Base-by-base conservation (phyloP, 1,139 yeast genomes). In the Debaryomycetaceae sp. region DNA sequence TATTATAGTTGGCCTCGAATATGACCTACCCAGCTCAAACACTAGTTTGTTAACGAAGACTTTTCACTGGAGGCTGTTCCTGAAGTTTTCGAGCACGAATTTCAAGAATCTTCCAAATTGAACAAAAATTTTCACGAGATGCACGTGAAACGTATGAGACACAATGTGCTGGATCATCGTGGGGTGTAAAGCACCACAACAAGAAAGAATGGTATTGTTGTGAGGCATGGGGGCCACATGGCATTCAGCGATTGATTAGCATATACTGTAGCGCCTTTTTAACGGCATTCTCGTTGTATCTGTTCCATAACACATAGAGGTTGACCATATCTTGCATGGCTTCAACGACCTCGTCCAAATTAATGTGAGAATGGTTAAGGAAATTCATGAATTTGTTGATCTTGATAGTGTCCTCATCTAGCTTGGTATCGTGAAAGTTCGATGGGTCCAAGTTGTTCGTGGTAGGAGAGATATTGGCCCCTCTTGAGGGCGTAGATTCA, bases 281-380 rank as follows among this genome's bases (percentile, higher is more conserved):
- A 36, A 72, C 73, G 17, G 53, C 57, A 30, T 55, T 62, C 59
- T 90, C 97, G 56, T 87, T 90, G 57, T 87, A 90, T 24, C 81
- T 63, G 53, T 87, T 91, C 97, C 97, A 90, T 9, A 81, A 75
- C 42, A 86, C 91, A 60, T 90, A 90, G 3, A 90, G 66, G 6
- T 86, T 81, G 42, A 90, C 73, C 60, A 89, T 69, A 54, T 89
- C 96, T 59, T 90, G 97, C 40, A 88, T 81, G 6, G 89, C 83
- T 51, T 87, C 95, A 41, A 85, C 81, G 5, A 88, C 82, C 56
- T 85, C 85, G 49, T 82, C 87, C 36, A 89, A 63, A 57, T 89
- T 86, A 9, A 90, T 78, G 52, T 87, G 91, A 13, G 93, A 84
- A 45, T 78, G 78, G 8, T 88, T 90, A 51, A 88, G 63, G 56